Evolutionary conservation across 495 filamentous ascomycete species (phyloP).

Genomic region (Tuber aestivum): DNA sequence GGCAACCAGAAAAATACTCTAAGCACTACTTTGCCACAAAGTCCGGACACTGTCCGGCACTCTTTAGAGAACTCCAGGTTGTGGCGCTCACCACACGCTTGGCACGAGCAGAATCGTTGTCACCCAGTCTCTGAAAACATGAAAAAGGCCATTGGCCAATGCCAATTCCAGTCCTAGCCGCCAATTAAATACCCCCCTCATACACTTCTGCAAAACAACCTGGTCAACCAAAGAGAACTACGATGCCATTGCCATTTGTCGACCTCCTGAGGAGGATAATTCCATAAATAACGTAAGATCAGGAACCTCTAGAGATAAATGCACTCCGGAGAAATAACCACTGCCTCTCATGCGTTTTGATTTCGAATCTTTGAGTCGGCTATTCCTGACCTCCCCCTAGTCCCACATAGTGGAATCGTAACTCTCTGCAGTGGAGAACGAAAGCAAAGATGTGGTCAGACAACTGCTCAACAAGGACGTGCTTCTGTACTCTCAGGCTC

Average conservation of each 20-base stretch:
- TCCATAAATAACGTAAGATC: neutral
- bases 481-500: neutral
- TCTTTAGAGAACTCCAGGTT: no score
- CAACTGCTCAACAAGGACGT: neutral
- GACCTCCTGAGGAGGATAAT: constrained; percentile 14
- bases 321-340: constrained; percentile 7
- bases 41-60: no score
- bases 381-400: neutral
- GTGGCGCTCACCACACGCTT: no score
- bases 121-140: neutral
- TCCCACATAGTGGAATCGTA: neutral
- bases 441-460: neutral
- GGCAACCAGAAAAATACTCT: no score
- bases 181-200: neutral
- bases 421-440: neutral
- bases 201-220: neutral
- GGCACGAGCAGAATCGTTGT: neutral
- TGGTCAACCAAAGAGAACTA: neutral
- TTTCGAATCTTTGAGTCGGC: neutral
- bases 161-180: no score
- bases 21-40: no score
- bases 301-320: constrained; percentile 1
- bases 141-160: neutral
- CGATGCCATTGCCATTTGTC: constrained; percentile 7
- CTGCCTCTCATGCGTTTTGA: constrained; percentile 4